Evolutionary conservation across 306 rosid species (phyloP).

Genomic region (Mucuna pruriens): DNA sequence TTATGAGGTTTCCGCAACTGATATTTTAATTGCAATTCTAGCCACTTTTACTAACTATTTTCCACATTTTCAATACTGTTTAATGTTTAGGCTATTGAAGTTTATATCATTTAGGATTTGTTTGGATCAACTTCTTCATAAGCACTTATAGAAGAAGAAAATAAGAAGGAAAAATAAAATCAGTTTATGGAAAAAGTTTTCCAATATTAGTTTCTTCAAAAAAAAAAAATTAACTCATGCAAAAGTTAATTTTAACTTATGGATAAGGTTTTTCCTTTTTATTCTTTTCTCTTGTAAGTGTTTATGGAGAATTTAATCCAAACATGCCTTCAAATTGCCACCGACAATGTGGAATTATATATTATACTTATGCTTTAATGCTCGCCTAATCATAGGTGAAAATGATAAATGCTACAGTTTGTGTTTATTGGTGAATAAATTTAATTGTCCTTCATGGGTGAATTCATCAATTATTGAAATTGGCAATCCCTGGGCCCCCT

Average conservation of each 20-base stretch:
- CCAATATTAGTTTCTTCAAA: too few relatives aligned
- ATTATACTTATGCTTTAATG: not conserved
- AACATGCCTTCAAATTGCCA: too few relatives aligned
- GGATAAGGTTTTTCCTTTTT: too few relatives aligned
- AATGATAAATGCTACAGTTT: not conserved
- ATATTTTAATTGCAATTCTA: not conserved
- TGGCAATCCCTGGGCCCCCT: not conserved
- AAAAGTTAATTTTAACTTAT: too few relatives aligned
- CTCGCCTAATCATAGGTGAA: not conserved
- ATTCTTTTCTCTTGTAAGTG: too few relatives aligned
- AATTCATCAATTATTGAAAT: not conserved
- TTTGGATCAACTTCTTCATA: too few relatives aligned
- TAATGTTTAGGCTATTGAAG: conserved; percentile 4
- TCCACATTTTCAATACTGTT: not conserved
- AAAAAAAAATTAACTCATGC: too few relatives aligned
- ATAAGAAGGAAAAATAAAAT: too few relatives aligned
- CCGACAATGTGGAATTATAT: conserved; percentile 3
- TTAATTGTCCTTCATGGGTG: not conserved
- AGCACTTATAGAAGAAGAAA: too few relatives aligned
- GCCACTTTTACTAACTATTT: not conserved
- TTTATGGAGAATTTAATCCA: too few relatives aligned
- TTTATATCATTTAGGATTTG: conserved; percentile 6
- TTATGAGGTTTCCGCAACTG: not conserved
- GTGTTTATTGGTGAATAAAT: not conserved
- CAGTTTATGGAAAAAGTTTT: too few relatives aligned